These are phyloP conservation scores for Penicillium subrubescens DNA, from an alignment of 495 filamentous ascomycete genomes.

Conservation along the genomic window DNA sequence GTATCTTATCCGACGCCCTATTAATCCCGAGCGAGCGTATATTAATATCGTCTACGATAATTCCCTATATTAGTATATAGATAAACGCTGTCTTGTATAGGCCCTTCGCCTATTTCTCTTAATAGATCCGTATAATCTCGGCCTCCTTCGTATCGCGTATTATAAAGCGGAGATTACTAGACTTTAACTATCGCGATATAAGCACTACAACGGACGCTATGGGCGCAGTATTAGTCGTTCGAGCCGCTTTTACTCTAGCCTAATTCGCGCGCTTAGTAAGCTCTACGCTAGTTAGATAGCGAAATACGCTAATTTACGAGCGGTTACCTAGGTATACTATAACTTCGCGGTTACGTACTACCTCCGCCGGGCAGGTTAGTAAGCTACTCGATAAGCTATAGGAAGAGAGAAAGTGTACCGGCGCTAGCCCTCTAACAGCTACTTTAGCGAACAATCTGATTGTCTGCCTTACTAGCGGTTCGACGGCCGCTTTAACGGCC, in stretches of 20 bases:
- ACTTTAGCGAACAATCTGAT: not conserved
- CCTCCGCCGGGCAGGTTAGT: not conserved
- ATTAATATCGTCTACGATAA: not conserved
- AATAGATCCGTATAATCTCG: not conserved
- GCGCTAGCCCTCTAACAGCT: not conserved
- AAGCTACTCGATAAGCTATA: not conserved
- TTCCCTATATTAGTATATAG: not conserved
- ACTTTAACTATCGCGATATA: slow-evolving; percentile 1
- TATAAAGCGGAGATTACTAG: not conserved
- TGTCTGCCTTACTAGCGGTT: not conserved
- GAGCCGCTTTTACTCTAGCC: not conserved
- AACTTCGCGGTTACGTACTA: not conserved
- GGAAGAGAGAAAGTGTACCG: not conserved
- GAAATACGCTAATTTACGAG: not conserved
- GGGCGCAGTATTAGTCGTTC: not conserved
- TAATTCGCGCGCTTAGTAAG: not conserved
- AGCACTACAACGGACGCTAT: not conserved
- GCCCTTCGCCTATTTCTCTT: not conserved
- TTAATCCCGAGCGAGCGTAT: no score
- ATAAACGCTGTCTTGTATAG: not conserved
- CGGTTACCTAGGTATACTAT: not conserved
- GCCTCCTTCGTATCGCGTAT: not conserved
- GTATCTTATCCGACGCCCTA: no score
- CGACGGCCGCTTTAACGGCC: not conserved
- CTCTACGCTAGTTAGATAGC: not conserved